Percentiles rank a stretch among this genome's conserved stretches.
Evolutionary conservation across 257 asterid genomes (phyloP).

Genomic region (Apocynum venetum): DNA sequence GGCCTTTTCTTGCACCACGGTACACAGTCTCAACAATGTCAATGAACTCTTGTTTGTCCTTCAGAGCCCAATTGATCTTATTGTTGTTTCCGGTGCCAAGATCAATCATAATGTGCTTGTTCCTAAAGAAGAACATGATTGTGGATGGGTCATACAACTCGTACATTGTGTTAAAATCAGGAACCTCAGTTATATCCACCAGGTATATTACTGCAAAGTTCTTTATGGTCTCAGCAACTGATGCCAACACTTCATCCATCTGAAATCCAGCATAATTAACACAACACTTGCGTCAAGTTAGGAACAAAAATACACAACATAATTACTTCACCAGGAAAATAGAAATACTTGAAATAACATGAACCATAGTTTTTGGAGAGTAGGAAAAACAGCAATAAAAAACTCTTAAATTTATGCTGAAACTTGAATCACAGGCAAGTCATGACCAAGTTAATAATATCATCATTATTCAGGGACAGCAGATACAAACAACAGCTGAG

Average conservation of each 20-base stretch:
- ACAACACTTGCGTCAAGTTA: background rate
- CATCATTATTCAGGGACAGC: background rate
- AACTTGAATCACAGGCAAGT: no score
- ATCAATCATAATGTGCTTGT: conserved; percentile 97
- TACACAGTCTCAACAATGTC: conserved; percentile 92
- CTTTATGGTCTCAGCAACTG: conserved; percentile 80
- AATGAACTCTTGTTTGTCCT: conserved; percentile 94
- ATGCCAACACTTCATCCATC: conserved; percentile 85
- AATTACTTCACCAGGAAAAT: background rate
- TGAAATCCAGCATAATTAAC: conserved; percentile 6
- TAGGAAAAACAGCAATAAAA: background rate
- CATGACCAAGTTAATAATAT: background rate
- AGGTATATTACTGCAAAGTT: conserved; percentile 84
- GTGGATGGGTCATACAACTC: conserved; percentile 95
- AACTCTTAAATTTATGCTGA: background rate
- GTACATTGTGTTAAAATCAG: conserved; percentile 94
- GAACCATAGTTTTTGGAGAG: background rate
- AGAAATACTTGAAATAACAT: background rate
- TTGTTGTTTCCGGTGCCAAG: conserved; percentile 86
- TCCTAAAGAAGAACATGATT: conserved; percentile 87
- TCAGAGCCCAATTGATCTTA: conserved; percentile 66
- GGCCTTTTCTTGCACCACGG: conserved; percentile 95
- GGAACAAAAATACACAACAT: background rate
- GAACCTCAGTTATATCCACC: conserved; percentile 86
- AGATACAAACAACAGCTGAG: background rate